Base-by-base conservation (phyloP, 495 filamentous ascomycete genomes). In the Bryoglossum gracile region DNA sequence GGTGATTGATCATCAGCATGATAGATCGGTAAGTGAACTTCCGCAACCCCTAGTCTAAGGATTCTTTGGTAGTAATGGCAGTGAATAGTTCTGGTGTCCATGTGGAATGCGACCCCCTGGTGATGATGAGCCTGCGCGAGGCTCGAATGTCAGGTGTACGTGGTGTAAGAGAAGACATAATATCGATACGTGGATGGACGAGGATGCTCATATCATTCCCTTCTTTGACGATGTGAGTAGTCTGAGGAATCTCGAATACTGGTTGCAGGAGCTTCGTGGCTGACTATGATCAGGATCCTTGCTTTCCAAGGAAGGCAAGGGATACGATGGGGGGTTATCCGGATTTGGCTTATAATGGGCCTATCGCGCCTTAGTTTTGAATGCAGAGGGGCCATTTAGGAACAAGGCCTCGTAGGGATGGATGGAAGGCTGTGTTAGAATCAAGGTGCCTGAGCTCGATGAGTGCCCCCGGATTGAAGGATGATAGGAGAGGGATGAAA, bases 211-310 rank as follows among this genome's bases (percentile, higher is more conserved):
- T 21, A 3, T 2, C 2, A 46, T 53, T 19, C 50, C 50, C 11
- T 46, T 39, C 46, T 53, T 53, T 41, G 50, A 53, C 33, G 36
- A 53, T 1, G 50, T 53, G 26, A 53, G 50, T 32, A 32, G 24
- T 44, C 11, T 36, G n/a, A n/a, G n/a, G n/a, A n/a, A n/a, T 18
- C 14, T 23, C 23, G 14, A 19, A 11, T 25, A 34, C 16, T 43
- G 43, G 17, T 30, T 13, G 5, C 26, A 30, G 13, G 26, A 30
- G 5, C 26, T n/a, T n/a, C n/a, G n/a, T n/a, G 13, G 13, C 26
- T 13, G 5, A 5, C 26, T 30, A 30, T 30, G 26, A 30, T 48
- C 26, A 48, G 45, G 45, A 48, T 28, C 45, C 34, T 26, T 48
- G 45, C 23, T 48, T 37, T 48, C 45, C 45, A 48, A 48, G 22